Conservation (phyloP, 75 land plant species). For the Adiantum capillusveneris region DNA sequence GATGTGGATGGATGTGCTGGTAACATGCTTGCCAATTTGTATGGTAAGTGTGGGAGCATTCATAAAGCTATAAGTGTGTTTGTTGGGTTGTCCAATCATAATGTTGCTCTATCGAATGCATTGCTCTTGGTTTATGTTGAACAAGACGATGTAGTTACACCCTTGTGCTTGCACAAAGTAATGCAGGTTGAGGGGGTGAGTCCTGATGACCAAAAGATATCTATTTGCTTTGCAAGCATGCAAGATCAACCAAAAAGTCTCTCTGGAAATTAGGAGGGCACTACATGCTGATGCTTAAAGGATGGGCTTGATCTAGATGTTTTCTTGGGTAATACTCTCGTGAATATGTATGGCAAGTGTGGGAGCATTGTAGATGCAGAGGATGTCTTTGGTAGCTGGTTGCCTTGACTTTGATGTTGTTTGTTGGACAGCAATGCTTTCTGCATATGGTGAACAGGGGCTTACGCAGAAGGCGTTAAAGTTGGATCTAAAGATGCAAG, state of each 20-base stretch:
- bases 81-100: slow-evolving; percentile 12
- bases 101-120: slow-evolving; percentile 12
- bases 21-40: slow-evolving; percentile 28
- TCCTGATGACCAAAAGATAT: slow-evolving; percentile 30
- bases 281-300: slow-evolving; percentile 25
- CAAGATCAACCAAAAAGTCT: slow-evolving; percentile 17
- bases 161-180: not conserved
- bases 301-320: slow-evolving; percentile 18
- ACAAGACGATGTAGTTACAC: not conserved
- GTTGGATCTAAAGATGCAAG: slow-evolving; percentile 21
- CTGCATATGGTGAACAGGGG: slow-evolving; percentile 14
- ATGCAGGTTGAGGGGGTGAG: slow-evolving; percentile 19
- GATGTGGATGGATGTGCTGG: slow-evolving; percentile 11
- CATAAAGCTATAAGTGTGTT: slow-evolving; percentile 16
- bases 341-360: slow-evolving; percentile 41
- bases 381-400: slow-evolving; percentile 10
- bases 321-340: slow-evolving; percentile 16
- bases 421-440: slow-evolving; percentile 31
- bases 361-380: slow-evolving; percentile 13
- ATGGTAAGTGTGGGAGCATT: slow-evolving; percentile 30
- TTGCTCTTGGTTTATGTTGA: not conserved
- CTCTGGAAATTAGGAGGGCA: slow-evolving; percentile 14
- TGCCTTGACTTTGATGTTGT: slow-evolving; percentile 14
- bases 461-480: slow-evolving; percentile 8
- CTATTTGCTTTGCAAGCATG: slow-evolving; percentile 36